Base-by-base conservation (phyloP, 805 yeast genomes). In the Wickerhamiella azyma region DNA sequence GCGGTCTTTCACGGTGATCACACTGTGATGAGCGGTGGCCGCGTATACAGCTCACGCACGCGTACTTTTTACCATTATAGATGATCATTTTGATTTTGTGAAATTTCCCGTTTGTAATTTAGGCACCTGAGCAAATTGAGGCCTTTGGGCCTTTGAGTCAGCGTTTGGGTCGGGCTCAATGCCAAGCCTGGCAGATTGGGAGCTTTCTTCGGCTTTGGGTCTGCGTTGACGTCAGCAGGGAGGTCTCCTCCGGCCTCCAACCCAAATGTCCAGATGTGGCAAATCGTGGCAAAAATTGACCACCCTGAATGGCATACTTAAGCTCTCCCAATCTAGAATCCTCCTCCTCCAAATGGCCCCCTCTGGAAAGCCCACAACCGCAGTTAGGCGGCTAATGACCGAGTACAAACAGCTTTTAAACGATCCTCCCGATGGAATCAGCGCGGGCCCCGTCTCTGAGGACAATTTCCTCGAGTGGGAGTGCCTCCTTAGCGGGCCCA, bases 11-110 rank as follows among this genome's bases (percentile, higher is more conserved):
- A 26, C 81, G 75, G 62, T 89, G 98, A 45, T 75, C 75, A 62
- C 98, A 89, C 46, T 80, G 76, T 1, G 89, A 77, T 1, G 96
- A 83, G 36, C 98, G 66, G 58, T 89, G 98, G 14, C 97, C 97
- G 38, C 96, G 68, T 19, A 92, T 85, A 59, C 98, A 89, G 56
- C 52, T 58, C 30, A 63, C 37, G 47, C 64, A 53, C 32, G 56
- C 59, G 30, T 53, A 53, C 26, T 56, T 53, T 32, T 48, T 53
- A 40, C 53, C 48, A 10, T 47, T 33, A 26, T 44, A 43, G 8
- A 43, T 39, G 26, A 50, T 47, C 48, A 47, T 49, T 30, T 16
- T 7, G 24, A 21, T 21, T 21, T 21, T 4, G 16, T n/a, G 30
- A 28, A 28, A 28, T 28, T 28, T 28, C 39, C n/a, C 19, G n/a